phyloP scores from a whole-genome alignment of 331 rosid genomes.

The Acacia concinna region DNA sequence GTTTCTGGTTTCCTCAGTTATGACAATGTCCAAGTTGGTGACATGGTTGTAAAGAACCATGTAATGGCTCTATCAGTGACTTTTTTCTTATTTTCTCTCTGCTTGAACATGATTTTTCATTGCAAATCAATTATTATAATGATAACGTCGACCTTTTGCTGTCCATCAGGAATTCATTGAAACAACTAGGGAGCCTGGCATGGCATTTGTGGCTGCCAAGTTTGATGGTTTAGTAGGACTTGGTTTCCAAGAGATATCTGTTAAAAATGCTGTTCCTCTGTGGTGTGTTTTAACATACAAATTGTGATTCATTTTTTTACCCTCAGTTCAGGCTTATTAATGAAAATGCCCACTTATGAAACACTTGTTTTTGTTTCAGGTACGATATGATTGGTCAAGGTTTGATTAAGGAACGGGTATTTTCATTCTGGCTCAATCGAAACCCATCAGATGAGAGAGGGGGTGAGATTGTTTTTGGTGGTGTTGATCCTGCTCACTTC shows the following conservation, averaged over 20 bases:
- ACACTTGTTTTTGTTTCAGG: slow-evolving; percentile 47
- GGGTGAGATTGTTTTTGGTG: slow-evolving; percentile 92
- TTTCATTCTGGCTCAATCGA: slow-evolving; percentile 96
- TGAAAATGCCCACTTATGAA: background rate
- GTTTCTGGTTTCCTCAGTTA: slow-evolving; percentile 79
- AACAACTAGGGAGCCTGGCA: slow-evolving; percentile 71
- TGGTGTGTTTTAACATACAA: too few relatives aligned
- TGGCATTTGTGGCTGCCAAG: slow-evolving; percentile 64
- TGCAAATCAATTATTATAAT: background rate
- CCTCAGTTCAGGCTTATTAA: too few relatives aligned
- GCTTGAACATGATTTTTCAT: background rate
- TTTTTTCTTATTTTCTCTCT: background rate
- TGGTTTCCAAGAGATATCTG: slow-evolving; percentile 91
- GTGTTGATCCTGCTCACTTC: slow-evolving; percentile 81
- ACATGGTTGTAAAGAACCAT: slow-evolving; percentile 63
- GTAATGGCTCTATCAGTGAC: slow-evolving; percentile 29
- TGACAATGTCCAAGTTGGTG: slow-evolving; percentile 65
- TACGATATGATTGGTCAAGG: slow-evolving; percentile 84
- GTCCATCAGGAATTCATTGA: slow-evolving; percentile 74
- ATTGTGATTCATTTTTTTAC: too few relatives aligned
- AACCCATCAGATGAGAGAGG: slow-evolving; percentile 68
- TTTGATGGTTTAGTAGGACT: slow-evolving; percentile 92
- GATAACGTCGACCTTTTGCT: background rate
- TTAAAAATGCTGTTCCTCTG: slow-evolving; percentile 74
- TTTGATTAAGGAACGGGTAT: slow-evolving; percentile 68